These are phyloP conservation scores for Lagerstroemia fauriei DNA, from an alignment of 441 rosid species.

Conservation along the genomic window DNA sequence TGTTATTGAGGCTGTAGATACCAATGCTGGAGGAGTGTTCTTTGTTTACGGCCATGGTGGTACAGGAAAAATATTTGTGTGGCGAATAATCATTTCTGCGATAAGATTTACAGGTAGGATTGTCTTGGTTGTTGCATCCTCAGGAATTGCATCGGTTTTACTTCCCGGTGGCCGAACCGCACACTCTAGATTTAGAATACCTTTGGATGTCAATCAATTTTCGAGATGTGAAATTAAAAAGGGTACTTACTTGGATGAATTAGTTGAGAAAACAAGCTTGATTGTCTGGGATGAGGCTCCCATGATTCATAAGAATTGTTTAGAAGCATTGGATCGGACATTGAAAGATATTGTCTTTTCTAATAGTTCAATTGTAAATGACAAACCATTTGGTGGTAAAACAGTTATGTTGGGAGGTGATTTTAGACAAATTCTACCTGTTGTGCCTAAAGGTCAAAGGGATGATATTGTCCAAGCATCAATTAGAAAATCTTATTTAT, in stretches of 20 bases:
- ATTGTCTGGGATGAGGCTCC: slow-evolving; percentile 33
- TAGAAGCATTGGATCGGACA: slow-evolving; percentile 18
- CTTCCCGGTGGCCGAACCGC: slow-evolving; percentile 18
- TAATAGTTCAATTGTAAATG: background rate
- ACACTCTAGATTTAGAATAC: slow-evolving; percentile 21
- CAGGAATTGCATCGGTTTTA: slow-evolving; percentile 7
- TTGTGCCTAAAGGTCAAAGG: too few relatives aligned
- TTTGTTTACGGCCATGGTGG: background rate
- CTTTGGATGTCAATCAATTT: background rate
- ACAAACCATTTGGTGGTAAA: too few relatives aligned
- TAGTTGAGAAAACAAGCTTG: background rate
- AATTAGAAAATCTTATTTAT: too few relatives aligned
- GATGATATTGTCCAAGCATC: too few relatives aligned
- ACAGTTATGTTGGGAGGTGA: too few relatives aligned
- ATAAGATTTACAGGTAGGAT: background rate
- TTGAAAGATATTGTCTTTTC: background rate
- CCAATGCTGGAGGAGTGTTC: too few relatives aligned
- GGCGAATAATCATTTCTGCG: background rate
- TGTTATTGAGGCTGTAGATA: too few relatives aligned
- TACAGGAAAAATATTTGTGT: background rate
- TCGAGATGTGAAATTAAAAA: slow-evolving; percentile 10
- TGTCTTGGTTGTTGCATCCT: background rate
- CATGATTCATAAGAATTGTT: background rate
- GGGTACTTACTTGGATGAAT: background rate
- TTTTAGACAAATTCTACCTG: too few relatives aligned